Base-by-base conservation (phyloP, 805 yeast genomes). In the Kodamaea sagamina region DNA sequence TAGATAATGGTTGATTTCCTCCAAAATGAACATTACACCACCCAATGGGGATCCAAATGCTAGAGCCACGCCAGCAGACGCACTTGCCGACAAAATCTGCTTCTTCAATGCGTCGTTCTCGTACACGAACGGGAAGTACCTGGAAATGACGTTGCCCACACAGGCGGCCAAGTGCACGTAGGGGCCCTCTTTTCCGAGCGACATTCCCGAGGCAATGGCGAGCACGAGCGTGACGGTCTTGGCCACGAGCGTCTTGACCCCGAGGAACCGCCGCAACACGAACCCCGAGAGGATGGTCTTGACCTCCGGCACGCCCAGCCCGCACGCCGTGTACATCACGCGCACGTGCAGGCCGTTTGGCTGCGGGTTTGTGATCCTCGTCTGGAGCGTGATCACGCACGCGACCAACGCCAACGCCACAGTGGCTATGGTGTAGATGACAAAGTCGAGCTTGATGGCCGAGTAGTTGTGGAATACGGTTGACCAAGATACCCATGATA, bases 1-100 rank as follows among this genome's bases (percentile, higher is more conserved):
- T 31, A 79, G 62, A 46, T 77, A 74, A 54, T 78, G 75, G 46
- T 77, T 72, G 10, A 79, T 80, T 46, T 79, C 84, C 49, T 79
- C 84, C 39, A 79, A 61, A 18, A 76, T 71, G 54, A 79, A 79
- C 16, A 79, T 54, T 2, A 79, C 81, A 1, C 82, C 84, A 2
- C 83, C 84, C 6, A 79, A 55, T 1, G 84, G 84, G 1, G 79
- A 72, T 0, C 84, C 84, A 59, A 79, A 79, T 1, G 83, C 82
- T 19, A 79, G 61, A 5, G 83, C 80, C 8, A 79, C 82, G 2
- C 84, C 84, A 3, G 82, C 78, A 44, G 75, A 67, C 1, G 82
- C 79, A 21, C 79, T 71, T 0, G 84, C 82, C 2, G 81, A 73
- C 12, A 79, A 58, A 4, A 79, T 69, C 48, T 76, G 81, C 41